These are phyloP conservation scores for Fraxinus sp. DNA, from an alignment of 305 asterid species.

Conservation along the genomic window DNA sequence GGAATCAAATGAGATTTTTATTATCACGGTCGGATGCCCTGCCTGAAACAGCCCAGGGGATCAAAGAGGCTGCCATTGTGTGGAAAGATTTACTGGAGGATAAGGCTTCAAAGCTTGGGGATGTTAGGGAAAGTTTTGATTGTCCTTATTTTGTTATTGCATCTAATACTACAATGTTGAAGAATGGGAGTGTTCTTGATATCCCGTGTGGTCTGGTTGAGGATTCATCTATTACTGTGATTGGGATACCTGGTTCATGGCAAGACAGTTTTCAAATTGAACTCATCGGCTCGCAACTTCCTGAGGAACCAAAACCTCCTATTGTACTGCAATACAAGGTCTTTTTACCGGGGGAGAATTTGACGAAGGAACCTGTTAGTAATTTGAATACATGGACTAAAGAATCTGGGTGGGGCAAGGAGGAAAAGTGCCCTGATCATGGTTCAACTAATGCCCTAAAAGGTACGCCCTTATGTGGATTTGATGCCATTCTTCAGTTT, in stretches of 20 bases:
- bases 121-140: conserved; percentile 19
- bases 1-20: conserved; percentile 59
- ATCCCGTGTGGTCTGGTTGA: conserved; percentile 86
- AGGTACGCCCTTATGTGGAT: conserved; percentile 39
- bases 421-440: conserved; percentile 80
- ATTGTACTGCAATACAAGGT: conserved; percentile 64
- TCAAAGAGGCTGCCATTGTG: conserved; percentile 65
- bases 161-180: conserved; percentile 27
- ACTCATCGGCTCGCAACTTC: conserved; percentile 56
- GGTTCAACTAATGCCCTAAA: conserved; percentile 32
- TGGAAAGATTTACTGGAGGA: conserved; percentile 50
- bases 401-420: conserved; percentile 84
- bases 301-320: conserved; percentile 56
- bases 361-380: conserved; percentile 66
- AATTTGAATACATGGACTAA: conserved; percentile 76
- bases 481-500: neutral
- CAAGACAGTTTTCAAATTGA: conserved; percentile 63
- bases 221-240: conserved; percentile 79
- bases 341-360: conserved; percentile 66
- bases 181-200: conserved; percentile 38
- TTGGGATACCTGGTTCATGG: conserved; percentile 63
- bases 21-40: conserved; percentile 81
- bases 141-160: conserved; percentile 61
- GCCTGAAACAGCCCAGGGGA: conserved; percentile 77
- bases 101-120: conserved; percentile 29